phyloP scores from a whole-genome alignment of 2,329 filamentous ascomycete genomes.

The Ophiostoma pallidulum region DNA sequence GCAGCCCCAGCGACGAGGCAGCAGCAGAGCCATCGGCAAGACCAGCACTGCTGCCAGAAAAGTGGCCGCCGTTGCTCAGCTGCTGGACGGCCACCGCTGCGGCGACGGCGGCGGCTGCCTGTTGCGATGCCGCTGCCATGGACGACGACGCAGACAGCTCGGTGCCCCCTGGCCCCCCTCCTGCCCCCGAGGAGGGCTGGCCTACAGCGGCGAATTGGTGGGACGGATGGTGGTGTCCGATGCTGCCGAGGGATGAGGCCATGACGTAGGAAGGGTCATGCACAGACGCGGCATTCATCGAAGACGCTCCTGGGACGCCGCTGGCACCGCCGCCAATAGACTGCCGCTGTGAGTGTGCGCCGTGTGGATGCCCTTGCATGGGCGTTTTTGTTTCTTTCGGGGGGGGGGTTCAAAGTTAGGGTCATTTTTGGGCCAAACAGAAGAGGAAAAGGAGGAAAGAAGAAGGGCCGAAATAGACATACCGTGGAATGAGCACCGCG shows the following conservation, averaged over 20 bases:
- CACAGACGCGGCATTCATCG: neutral
- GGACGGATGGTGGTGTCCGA: too few species aligned
- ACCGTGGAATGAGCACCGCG: conserved; percentile 53
- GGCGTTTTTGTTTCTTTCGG: conserved; percentile 15
- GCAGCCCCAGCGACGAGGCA: neutral
- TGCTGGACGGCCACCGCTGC: conserved; percentile 15
- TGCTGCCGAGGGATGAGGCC: too few species aligned
- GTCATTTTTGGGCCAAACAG: too few species aligned
- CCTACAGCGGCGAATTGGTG: neutral
- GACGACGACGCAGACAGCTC: too few species aligned
- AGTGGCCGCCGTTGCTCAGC: neutral
- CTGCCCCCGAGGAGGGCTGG: too few species aligned
- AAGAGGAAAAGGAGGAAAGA: neutral
- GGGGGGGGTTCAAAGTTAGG: too few species aligned
- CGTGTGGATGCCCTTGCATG: conserved; percentile 34
- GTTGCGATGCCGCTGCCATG: neutral
- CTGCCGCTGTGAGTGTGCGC: conserved; percentile 25
- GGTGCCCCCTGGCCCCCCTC: too few species aligned
- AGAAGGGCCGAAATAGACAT: conserved; percentile 19
- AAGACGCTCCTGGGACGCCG: conserved; percentile 8
- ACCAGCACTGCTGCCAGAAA: neutral
- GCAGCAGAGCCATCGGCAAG: neutral
- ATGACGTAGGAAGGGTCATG: conserved; percentile 2
- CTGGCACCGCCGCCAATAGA: conserved; percentile 22
- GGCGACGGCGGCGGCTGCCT: conserved; percentile 6